A percentile compares a stretch with the other conserved stretches of the same genome.
Conservation (phyloP, 345 rosid genomes). For the Carallia brachiata region DNA sequence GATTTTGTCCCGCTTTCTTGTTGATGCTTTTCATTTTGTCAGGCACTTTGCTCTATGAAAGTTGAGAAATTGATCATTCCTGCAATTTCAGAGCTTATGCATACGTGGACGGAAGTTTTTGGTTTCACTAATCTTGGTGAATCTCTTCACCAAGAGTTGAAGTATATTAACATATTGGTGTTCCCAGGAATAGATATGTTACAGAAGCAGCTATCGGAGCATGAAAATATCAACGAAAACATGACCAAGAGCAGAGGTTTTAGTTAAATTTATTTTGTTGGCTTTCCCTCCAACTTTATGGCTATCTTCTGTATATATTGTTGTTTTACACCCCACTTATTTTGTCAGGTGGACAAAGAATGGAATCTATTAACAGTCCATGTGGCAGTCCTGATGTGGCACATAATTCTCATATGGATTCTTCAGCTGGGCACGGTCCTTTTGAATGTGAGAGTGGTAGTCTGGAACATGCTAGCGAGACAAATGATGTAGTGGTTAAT, state of each 20-base stretch:
- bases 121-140: slow-evolving; percentile 27
- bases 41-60: slow-evolving; percentile 29
- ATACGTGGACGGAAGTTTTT: slow-evolving; percentile 36
- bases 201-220: slow-evolving; percentile 26
- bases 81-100: slow-evolving; percentile 29
- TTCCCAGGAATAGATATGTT: slow-evolving; percentile 38
- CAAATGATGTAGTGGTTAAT: slow-evolving; percentile 28
- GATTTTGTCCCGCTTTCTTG: neutral
- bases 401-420: slow-evolving; percentile 32
- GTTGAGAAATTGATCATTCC: slow-evolving; percentile 35
- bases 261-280: neutral
- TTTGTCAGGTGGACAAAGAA: slow-evolving; percentile 20
- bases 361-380: slow-evolving; percentile 12
- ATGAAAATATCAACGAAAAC: slow-evolving; percentile 30
- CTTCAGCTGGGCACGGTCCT: slow-evolving; percentile 30
- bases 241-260: slow-evolving; percentile 33
- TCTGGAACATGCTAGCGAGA: slow-evolving; percentile 10
- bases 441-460: slow-evolving; percentile 26
- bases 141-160: slow-evolving; percentile 27
- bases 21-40: slow-evolving; percentile 7
- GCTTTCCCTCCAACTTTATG: neutral
- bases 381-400: slow-evolving; percentile 22
- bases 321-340: slow-evolving; percentile 6
- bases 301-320: neutral
- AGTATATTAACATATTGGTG: slow-evolving; percentile 27